Evolutionary conservation across 2,329 filamentous ascomycete species (phyloP).

Genomic region (Furcasterigmium furcatum): DNA sequence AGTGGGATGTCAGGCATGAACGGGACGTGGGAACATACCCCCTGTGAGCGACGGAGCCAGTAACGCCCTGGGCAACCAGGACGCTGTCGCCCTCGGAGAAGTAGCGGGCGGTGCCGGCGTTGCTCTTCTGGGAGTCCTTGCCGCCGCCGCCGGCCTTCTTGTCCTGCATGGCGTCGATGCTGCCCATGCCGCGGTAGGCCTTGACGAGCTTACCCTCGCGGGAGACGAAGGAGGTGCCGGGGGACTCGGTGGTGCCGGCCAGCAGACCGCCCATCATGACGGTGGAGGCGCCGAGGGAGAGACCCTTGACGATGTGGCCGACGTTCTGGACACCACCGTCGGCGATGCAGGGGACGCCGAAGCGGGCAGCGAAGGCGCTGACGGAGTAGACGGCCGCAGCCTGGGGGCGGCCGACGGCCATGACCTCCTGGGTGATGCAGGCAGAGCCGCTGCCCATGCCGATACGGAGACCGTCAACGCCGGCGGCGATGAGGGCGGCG

Average conservation of each 20-base stretch:
- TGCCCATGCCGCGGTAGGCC: conserved; percentile 98
- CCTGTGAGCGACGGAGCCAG: conserved; percentile 77
- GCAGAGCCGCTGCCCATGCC: conserved; percentile 98
- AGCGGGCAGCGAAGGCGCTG: conserved; percentile 81
- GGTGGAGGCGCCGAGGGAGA: conserved; percentile 88
- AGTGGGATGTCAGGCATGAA: conserved; percentile 19
- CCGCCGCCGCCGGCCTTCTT: conserved; percentile 82
- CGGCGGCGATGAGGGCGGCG: conserved; percentile 84
- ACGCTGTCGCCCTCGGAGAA: conserved; percentile 96
- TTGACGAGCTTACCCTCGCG: conserved; percentile 97
- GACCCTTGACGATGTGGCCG: conserved; percentile 97
- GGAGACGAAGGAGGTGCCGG: conserved; percentile 93
- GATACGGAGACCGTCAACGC: conserved; percentile 93
- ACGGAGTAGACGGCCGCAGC: conserved; percentile 91
- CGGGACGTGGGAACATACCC: conserved; percentile 40
- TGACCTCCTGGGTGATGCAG: conserved; percentile 99
- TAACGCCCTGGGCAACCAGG: conserved; percentile 94
- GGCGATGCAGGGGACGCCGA: conserved; percentile 96
- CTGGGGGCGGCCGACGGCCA: conserved; percentile 96
- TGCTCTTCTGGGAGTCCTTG: conserved; percentile 74
- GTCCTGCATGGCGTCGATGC: conserved; percentile 99
- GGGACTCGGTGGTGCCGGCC: conserved; percentile 95
- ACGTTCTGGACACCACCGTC: conserved; percentile 98
- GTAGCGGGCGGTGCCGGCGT: conserved; percentile 95
- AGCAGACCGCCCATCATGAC: conserved; percentile 99